phyloP scores from a whole-genome alignment of 1,284 basidiomycete genomes.

The Pterulicium gracile region DNA sequence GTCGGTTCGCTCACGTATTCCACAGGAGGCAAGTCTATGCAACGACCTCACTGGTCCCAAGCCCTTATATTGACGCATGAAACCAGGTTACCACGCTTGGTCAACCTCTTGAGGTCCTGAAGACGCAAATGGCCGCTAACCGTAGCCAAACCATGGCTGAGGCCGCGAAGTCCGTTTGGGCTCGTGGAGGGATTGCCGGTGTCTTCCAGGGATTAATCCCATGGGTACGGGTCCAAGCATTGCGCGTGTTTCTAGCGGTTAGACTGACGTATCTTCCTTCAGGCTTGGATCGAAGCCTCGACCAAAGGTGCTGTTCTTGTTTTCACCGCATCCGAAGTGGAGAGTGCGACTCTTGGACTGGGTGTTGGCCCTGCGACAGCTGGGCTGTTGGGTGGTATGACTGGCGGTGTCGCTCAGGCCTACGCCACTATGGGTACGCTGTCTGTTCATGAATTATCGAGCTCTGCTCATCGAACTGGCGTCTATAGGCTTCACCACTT shows the following conservation, averaged over 20 bases:
- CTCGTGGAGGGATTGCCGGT: constrained; percentile 81
- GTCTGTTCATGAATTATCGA: constrained; percentile 20
- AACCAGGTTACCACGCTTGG: constrained; percentile 89
- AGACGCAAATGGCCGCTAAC: constrained; percentile 98
- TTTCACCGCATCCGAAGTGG: constrained; percentile 94
- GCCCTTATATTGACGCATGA: constrained; percentile 7
- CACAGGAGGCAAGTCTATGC: constrained; percentile 33
- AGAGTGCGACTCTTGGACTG: constrained; percentile 53
- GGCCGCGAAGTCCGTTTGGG: constrained; percentile 83
- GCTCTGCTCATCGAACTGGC: constrained; percentile 9
- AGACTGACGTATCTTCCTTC: constrained; percentile 9
- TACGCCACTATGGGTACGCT: constrained; percentile 96
- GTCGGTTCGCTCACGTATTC: constrained; percentile 12
- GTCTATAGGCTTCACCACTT: constrained; percentile 86
- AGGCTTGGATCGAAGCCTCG: constrained; percentile 99
- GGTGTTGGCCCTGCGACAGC: constrained; percentile 76
- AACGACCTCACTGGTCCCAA: neutral
- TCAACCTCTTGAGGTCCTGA: constrained; percentile 96
- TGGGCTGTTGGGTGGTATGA: constrained; percentile 94
- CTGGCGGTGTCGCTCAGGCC: constrained; percentile 94
- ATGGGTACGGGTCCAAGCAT: constrained; percentile 54
- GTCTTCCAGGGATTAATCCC: constrained; percentile 99
- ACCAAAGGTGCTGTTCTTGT: constrained; percentile 96
- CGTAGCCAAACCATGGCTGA: constrained; percentile 84
- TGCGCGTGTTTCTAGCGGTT: constrained; percentile 5